Evolutionary conservation across 495 filamentous ascomycete species (phyloP).

Genomic region (Trichoderma parareesei): DNA sequence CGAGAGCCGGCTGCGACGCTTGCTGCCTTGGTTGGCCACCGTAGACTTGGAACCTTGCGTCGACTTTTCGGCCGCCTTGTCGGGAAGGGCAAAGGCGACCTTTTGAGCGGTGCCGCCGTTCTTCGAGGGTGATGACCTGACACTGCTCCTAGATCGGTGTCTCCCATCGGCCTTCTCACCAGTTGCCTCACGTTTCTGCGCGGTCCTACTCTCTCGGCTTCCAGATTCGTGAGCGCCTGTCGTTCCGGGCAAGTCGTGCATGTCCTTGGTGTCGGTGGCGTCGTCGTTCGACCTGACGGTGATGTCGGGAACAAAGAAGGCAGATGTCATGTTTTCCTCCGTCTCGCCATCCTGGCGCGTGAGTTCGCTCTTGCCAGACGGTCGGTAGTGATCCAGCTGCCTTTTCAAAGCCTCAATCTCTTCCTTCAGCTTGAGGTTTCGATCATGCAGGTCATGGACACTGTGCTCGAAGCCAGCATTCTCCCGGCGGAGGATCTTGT

Average conservation of each 20-base stretch:
- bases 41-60: constrained; percentile 7
- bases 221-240: constrained; percentile 10
- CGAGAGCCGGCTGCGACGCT: constrained; percentile 1
- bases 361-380: constrained; percentile 21
- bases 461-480: constrained; percentile 30
- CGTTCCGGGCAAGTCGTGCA: constrained; percentile 10
- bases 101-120: constrained; percentile 3
- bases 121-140: background rate
- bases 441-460: constrained; percentile 27
- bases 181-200: background rate
- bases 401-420: constrained; percentile 27
- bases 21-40: constrained; percentile 13
- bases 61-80: background rate
- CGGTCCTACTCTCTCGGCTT: background rate
- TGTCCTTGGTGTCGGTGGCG: constrained; percentile 23
- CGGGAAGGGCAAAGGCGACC: constrained; percentile 12
- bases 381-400: constrained; percentile 22
- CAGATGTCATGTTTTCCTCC: constrained; percentile 67
- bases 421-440: constrained; percentile 28
- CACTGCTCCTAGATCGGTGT: background rate
- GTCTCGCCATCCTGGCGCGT: constrained; percentile 21
- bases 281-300: constrained; percentile 30
- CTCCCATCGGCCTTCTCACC: background rate
- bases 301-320: constrained; percentile 51
- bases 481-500: constrained; percentile 35